phyloP scores from a whole-genome alignment of 208 protist genomes.

The Tritrichomonas musculus region DNA sequence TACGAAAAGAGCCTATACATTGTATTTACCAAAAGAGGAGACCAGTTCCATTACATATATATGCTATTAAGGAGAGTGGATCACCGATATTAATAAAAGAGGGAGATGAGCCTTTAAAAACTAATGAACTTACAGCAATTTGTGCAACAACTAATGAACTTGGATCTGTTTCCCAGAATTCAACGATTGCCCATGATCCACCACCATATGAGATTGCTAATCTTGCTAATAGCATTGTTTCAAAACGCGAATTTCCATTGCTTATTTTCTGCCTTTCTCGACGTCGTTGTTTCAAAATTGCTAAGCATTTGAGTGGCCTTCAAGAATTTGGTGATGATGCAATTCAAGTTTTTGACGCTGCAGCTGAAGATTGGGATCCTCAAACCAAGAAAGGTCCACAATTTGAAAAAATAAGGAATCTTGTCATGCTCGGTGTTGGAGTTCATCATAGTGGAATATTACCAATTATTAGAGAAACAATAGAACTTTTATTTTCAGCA shows the following conservation, averaged over 20 bases:
- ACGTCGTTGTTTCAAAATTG: background rate
- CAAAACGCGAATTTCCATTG: background rate
- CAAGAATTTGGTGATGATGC: background rate
- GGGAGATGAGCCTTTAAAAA: background rate
- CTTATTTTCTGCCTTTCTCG: background rate
- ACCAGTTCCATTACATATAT: background rate
- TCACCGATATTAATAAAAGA: background rate
- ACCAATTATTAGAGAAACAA: constrained; percentile 74
- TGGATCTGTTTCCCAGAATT: background rate
- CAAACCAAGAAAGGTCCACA: background rate
- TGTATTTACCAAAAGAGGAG: background rate
- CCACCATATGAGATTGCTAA: background rate
- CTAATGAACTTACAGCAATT: background rate
- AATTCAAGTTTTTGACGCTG: background rate
- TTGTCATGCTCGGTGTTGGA: constrained; percentile 67
- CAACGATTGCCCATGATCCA: background rate
- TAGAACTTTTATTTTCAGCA: constrained; percentile 71
- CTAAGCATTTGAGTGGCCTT: background rate
- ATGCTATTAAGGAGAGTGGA: background rate
- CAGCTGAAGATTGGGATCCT: background rate
- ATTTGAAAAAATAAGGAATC: constrained; percentile 43
- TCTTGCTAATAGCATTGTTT: background rate
- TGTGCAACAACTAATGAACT: background rate
- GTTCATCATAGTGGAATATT: constrained; percentile 75
- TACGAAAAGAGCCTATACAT: background rate